Evolutionary conservation across 2,329 filamentous ascomycete genomes (phyloP).

Genomic region (Paecilomyces formosus): DNA sequence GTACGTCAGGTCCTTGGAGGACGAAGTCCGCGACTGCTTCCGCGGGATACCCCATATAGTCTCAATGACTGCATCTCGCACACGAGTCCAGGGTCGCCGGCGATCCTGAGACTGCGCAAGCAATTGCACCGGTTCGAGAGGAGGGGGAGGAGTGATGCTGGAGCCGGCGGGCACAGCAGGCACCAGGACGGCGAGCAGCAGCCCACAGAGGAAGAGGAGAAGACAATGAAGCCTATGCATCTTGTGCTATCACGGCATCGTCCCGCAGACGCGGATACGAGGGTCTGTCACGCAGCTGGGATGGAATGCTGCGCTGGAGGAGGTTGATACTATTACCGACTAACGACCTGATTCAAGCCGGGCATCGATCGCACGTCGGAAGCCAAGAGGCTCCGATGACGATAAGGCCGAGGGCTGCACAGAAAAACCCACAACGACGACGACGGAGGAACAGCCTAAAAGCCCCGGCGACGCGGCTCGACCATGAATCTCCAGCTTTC

Average conservation of each 20-base stretch:
- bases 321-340: too few species aligned
- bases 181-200: conserved; percentile 10
- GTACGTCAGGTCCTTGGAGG: conserved; percentile 8
- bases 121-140: conserved; percentile 21
- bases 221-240: conserved; percentile 13
- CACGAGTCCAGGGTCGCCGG: conserved; percentile 28
- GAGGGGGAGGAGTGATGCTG: conserved; percentile 25
- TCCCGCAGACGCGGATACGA: background rate
- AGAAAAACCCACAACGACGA: background rate
- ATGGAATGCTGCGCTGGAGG: background rate
- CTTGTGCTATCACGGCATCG: conserved; percentile 1
- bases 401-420: background rate
- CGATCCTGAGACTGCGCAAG: conserved; percentile 20
- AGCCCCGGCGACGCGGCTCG: background rate
- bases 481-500: background rate
- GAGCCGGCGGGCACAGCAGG: conserved; percentile 29
- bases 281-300: background rate
- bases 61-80: conserved; percentile 37
- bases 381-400: background rate
- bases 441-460: background rate
- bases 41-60: conserved; percentile 34
- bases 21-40: conserved; percentile 14
- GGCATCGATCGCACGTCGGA: background rate
- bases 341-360: too few species aligned
- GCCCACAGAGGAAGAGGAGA: conserved; percentile 11